Conservation (phyloP, 306 rosid genomes). For the Casuarina cunninghamiana region DNA sequence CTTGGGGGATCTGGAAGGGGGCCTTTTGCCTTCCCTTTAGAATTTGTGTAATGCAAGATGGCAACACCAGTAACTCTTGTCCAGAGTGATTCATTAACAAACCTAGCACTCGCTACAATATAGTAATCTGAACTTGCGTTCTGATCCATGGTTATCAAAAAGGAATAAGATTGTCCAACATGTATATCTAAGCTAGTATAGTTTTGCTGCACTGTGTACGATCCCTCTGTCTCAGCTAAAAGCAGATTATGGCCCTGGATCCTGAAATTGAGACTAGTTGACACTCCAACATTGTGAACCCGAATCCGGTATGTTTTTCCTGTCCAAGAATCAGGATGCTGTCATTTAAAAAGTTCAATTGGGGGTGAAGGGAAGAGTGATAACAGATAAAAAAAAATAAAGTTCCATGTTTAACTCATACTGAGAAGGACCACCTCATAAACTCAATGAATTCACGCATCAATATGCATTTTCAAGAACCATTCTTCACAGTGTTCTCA, state of each 20-base stretch:
- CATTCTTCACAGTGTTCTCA: background rate
- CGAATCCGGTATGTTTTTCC: slow-evolving; percentile 90
- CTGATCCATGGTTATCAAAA: slow-evolving; percentile 80
- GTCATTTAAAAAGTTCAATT: slow-evolving; percentile 7
- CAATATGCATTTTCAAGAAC: background rate
- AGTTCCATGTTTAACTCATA: background rate
- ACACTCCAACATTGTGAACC: slow-evolving; percentile 89
- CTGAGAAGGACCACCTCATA: background rate
- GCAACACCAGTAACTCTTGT: slow-evolving; percentile 89
- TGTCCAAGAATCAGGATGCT: slow-evolving; percentile 36
- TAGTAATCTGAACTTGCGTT: slow-evolving; percentile 95
- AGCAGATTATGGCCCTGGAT: slow-evolving; percentile 92
- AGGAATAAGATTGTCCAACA: slow-evolving; percentile 95
- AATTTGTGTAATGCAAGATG: slow-evolving; percentile 78
- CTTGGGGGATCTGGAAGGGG: slow-evolving; percentile 79
- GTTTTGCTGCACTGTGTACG: slow-evolving; percentile 92
- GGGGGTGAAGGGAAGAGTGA: background rate
- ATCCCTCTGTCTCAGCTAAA: slow-evolving; percentile 90
- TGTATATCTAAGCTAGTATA: slow-evolving; percentile 94
- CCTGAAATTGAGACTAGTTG: slow-evolving; percentile 90
- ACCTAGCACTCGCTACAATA: slow-evolving; percentile 91
- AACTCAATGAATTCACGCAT: background rate
- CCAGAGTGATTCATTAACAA: slow-evolving; percentile 85
- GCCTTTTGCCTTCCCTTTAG: slow-evolving; percentile 92
- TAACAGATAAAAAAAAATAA: background rate